Evolutionary conservation across 345 rosid genomes (phyloP).

Genomic region (Arabidopsis thaliana): DNA sequence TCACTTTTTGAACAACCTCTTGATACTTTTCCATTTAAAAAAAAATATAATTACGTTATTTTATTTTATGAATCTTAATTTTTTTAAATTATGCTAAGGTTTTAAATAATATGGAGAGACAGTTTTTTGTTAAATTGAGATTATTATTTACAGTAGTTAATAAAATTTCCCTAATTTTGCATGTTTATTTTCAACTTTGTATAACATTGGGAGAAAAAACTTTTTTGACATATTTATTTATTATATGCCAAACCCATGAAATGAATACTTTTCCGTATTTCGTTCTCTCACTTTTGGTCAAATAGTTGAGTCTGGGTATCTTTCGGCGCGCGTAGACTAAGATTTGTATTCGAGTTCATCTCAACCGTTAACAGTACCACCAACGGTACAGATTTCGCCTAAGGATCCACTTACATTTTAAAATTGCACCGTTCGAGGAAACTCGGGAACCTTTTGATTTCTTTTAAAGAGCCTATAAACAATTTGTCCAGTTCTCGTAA

Average conservation of each 20-base stretch:
- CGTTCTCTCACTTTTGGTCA: neutral
- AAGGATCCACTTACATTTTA: neutral
- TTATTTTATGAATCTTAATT: neutral
- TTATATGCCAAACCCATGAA: neutral
- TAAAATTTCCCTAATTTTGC: too few species aligned
- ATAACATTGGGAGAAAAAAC: neutral
- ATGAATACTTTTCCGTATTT: neutral
- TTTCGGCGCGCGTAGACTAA: constrained; percentile 16
- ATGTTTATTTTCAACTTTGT: neutral
- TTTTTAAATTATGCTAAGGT: too few species aligned
- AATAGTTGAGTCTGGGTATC: constrained; percentile 17
- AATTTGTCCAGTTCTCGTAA: neutral
- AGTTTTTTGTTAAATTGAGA: too few species aligned
- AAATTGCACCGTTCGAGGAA: neutral
- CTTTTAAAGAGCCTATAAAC: neutral
- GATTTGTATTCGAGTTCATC: neutral
- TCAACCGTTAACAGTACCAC: neutral
- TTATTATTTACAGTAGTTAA: too few species aligned
- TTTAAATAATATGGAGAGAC: too few species aligned
- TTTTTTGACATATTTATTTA: neutral
- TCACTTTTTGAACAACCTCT: constrained; percentile 25
- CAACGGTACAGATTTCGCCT: neutral
- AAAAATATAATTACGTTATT: neutral
- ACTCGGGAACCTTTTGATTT: constrained; percentile 8
- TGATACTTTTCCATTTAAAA: neutral